Evolutionary conservation across 352 stramenopile genomes (phyloP).

Genomic region (Pythium apleroticum): DNA sequence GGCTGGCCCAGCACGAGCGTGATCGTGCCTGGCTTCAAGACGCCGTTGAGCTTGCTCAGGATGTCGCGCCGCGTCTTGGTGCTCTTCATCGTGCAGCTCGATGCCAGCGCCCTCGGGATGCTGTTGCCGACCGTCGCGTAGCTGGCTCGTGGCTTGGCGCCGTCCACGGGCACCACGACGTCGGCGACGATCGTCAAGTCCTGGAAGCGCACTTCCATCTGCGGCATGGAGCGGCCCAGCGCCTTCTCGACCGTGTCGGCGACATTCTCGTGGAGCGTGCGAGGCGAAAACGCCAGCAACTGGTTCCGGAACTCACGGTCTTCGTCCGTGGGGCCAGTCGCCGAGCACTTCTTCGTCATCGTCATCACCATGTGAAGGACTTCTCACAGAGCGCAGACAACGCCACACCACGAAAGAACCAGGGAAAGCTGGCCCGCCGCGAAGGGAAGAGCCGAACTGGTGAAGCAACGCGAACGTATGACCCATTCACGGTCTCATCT

Average conservation of each 20-base stretch:
- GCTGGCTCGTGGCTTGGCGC: neutral
- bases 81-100: conserved; percentile 13
- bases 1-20: conserved; percentile 55
- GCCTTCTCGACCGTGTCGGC: conserved; percentile 36
- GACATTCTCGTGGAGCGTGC: conserved; percentile 39
- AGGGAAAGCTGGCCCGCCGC: neutral
- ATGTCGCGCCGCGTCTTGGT: conserved; percentile 3
- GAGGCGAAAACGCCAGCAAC: conserved; percentile 18
- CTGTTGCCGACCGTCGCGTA: conserved; percentile 25
- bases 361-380: neutral
- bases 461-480: no score
- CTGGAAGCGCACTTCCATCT: conserved; percentile 55
- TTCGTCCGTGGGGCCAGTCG: neutral
- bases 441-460: conserved; percentile 7
- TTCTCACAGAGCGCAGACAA: neutral
- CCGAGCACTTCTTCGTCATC: conserved; percentile 1
- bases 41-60: conserved; percentile 30
- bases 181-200: conserved; percentile 38
- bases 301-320: conserved; percentile 14
- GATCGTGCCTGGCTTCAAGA: conserved; percentile 47
- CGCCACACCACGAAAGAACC: no score
- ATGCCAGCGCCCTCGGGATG: conserved; percentile 4
- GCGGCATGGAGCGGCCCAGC: conserved; percentile 40
- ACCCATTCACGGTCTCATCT: neutral
- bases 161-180: neutral